A percentile compares a stretch with the other conserved stretches of the same genome.
Evolutionary conservation across 306 rosid genomes (phyloP).

Genomic region (Cercis canadensis): DNA sequence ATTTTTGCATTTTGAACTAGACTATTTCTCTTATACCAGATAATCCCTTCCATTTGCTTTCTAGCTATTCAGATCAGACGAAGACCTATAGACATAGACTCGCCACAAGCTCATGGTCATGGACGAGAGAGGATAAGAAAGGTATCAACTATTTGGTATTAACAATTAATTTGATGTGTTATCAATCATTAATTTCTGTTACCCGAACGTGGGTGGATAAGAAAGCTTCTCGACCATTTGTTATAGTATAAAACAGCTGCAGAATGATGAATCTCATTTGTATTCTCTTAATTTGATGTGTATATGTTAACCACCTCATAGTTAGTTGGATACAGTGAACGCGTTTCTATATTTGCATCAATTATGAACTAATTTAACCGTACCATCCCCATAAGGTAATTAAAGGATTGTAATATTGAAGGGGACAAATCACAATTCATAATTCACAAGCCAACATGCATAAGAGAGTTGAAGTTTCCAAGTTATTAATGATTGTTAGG

Average conservation of each 20-base stretch:
- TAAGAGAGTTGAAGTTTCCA: no score
- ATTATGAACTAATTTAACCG: not conserved
- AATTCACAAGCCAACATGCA: no score
- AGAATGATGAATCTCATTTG: conserved; percentile 23
- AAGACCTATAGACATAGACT: conserved; percentile 21
- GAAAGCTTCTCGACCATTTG: conserved; percentile 19
- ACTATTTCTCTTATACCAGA: not conserved
- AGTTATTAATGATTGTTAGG: no score
- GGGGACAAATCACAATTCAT: not conserved
- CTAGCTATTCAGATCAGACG: conserved; percentile 30
- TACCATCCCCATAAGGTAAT: not conserved
- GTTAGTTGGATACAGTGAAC: not conserved
- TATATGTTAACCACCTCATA: conserved; percentile 22
- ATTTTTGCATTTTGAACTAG: no score
- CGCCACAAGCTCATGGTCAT: not conserved
- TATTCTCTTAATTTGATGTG: conserved; percentile 27
- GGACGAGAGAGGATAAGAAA: conserved; percentile 9
- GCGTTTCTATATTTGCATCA: not conserved
- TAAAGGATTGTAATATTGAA: not conserved
- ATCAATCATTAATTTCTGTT: conserved; percentile 20
- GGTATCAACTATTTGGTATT: conserved; percentile 7
- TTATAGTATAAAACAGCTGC: conserved; percentile 15
- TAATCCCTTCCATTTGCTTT: conserved; percentile 27
- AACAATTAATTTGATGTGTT: conserved; percentile 34
- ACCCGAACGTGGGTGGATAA: conserved; percentile 27